Evolutionary conservation across 371 early-diverging fungal species (phyloP).

Genomic region (Paraphysoderma sedebokerense): DNA sequence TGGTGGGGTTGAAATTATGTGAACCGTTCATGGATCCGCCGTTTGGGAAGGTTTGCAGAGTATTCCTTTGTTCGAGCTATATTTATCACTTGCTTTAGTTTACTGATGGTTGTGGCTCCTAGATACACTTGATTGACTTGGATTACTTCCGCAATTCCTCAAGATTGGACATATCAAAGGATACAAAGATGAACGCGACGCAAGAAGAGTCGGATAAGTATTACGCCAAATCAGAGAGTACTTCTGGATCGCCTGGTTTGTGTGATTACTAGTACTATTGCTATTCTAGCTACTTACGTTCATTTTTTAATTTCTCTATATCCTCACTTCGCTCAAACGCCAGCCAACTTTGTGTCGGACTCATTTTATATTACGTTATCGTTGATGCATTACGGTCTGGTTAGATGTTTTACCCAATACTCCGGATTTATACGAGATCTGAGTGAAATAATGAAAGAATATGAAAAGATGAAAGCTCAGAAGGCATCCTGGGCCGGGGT

Average conservation of each 20-base stretch:
- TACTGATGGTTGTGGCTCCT: not conserved
- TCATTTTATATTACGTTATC: constrained; percentile 62
- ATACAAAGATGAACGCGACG: constrained; percentile 63
- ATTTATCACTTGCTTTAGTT: not conserved
- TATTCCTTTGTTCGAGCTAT: not conserved
- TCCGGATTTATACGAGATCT: constrained; percentile 42
- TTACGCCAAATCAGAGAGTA: constrained; percentile 6
- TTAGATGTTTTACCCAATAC: constrained; percentile 48
- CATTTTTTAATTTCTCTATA: not conserved
- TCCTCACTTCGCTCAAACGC: no score
- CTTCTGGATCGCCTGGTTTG: not conserved
- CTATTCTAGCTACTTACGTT: not conserved
- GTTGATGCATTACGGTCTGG: constrained; percentile 60
- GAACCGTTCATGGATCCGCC: constrained; percentile 70
- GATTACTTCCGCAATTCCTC: constrained; percentile 35
- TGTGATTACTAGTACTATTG: constrained; percentile 4
- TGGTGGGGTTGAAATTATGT: constrained; percentile 42
- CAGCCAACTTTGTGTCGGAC: constrained; percentile 71
- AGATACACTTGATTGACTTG: constrained; percentile 50
- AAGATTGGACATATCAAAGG: constrained; percentile 40
- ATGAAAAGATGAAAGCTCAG: constrained; percentile 18
- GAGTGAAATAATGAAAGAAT: constrained; percentile 36
- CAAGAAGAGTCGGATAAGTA: constrained; percentile 48
- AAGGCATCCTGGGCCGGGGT: not conserved
- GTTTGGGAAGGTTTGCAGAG: constrained; percentile 35